Evolutionary conservation across 164 flowering plant genomes (phyloP), one percentile per base, ranked within the genome.

Genomic region (Piper longum): DNA sequence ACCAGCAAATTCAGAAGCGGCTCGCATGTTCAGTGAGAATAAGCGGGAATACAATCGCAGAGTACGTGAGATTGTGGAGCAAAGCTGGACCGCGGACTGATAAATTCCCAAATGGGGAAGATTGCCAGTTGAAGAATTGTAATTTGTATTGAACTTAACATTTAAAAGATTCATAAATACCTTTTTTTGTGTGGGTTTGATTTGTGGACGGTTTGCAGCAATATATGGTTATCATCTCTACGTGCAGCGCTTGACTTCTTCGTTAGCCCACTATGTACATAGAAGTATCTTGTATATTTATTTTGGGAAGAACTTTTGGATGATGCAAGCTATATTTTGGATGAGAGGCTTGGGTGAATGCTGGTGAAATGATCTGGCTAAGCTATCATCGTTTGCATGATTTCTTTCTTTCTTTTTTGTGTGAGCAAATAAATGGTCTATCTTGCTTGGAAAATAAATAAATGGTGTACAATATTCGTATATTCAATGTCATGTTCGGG

Each of bases 1-100:
- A 52, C 95, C 91, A 43, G 90, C 95, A 69, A 89, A 87, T 68
- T 85, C 95, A 14, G 91, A 87, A 73, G 97, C 95, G n/a, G 91
- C 95, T 55, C 70, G 85, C 14, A 74, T 89, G 86, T 85, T 87
- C 59, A 89, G 87, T 69, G 91, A 85, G 81, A 86, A 80, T 67
- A 87, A 85, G 71, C 80, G 89, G 8, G 89, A 89, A 48, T 86
- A 87, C 77, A 89, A 86, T 72, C 75, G 91, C 8, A 81, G 78
- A 76, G 89, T 86, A 4, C 75, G 83, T 40, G 93, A 82, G 64
- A 80, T 87, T 63, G 95, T 89, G 59, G 91, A 89, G 80, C 95
- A 89, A 84, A 89, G 96, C 79, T 87, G 91, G 93, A 87, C 86
- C 36, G 91, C 88, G 0, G 91, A 87, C 64, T 89, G 66, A 71